Conservation (phyloP, 2,329 filamentous ascomycete species). For the Scedosporium dehoogii region DNA sequence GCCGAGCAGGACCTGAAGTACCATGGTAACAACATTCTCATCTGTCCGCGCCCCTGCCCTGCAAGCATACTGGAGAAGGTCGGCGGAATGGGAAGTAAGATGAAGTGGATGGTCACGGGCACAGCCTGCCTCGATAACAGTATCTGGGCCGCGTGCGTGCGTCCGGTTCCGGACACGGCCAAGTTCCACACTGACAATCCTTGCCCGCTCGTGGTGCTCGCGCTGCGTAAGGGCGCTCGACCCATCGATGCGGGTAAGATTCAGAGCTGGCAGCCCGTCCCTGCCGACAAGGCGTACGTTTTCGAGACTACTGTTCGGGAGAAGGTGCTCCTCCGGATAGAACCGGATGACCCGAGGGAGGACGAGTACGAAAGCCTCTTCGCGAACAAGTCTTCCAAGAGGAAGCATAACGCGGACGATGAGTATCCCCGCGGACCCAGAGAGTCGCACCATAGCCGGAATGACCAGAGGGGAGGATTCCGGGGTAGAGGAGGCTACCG, state of each 20-base stretch:
- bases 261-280: conserved; percentile 69
- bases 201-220: conserved; percentile 72
- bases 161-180: conserved; percentile 58
- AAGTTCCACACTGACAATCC: conserved; percentile 71
- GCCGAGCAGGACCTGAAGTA: conserved; percentile 65
- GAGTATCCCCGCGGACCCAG: not conserved
- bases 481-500: conserved; percentile 28
- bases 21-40: conserved; percentile 85
- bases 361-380: conserved; percentile 55
- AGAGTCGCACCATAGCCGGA: conserved; percentile 12
- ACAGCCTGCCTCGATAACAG: conserved; percentile 66
- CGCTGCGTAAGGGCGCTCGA: conserved; percentile 62
- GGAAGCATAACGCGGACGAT: conserved; percentile 47
- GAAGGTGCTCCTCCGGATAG: conserved; percentile 73
- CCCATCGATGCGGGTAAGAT: conserved; percentile 76
- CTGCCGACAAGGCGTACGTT: conserved; percentile 58
- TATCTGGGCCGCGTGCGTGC: conserved; percentile 78
- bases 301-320: conserved; percentile 82
- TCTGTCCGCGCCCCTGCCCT: conserved; percentile 68
- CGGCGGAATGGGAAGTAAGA: conserved; percentile 74
- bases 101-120: conserved; percentile 75
- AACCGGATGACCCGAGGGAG: conserved; percentile 55
- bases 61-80: conserved; percentile 68
- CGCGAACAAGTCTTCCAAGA: conserved; percentile 49
- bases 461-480: conserved; percentile 19